Percentiles rank a stretch among this genome's conserved stretches.
These are phyloP conservation scores for Pisolithus sp. DNA, from an alignment of 768 basidiomycete species.

Conservation along the genomic window DNA sequence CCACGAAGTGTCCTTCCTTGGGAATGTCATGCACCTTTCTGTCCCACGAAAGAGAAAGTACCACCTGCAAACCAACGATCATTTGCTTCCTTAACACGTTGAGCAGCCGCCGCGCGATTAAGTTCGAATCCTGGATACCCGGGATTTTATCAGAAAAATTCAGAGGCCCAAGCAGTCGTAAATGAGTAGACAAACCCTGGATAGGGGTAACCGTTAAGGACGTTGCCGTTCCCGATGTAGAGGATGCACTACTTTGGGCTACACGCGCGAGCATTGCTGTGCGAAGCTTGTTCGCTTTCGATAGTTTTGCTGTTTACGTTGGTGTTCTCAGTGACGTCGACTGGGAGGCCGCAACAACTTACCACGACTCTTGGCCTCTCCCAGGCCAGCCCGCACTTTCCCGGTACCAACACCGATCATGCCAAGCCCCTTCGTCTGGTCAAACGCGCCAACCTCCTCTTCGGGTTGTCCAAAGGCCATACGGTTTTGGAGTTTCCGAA, in stretches of 20 bases:
- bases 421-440: conserved; percentile 95
- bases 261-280: conserved; percentile 78
- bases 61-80: conserved; percentile 93
- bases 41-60: conserved; percentile 72
- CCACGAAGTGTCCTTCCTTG: background rate
- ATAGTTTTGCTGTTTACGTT: conserved; percentile 73
- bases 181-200: conserved; percentile 54
- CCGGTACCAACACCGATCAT: conserved; percentile 91
- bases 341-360: conserved; percentile 18
- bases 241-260: conserved; percentile 44
- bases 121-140: conserved; percentile 73
- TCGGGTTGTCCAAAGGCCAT: conserved; percentile 95
- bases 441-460: conserved; percentile 93
- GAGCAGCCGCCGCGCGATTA: conserved; percentile 81
- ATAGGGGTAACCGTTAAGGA: conserved; percentile 93
- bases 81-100: conserved; percentile 91
- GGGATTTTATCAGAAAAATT: conserved; percentile 9
- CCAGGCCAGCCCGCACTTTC: conserved; percentile 80
- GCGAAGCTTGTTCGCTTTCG: conserved; percentile 88
- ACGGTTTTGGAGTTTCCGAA: conserved; percentile 94
- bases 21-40: conserved; percentile 35
- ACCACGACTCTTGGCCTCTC: conserved; percentile 91
- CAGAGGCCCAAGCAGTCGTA: background rate
- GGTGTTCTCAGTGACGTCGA: background rate
- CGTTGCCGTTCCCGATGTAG: conserved; percentile 78